phyloP scores from a whole-genome alignment of 2,329 filamentous ascomycete genomes.

The Sphaerulina populicola region DNA sequence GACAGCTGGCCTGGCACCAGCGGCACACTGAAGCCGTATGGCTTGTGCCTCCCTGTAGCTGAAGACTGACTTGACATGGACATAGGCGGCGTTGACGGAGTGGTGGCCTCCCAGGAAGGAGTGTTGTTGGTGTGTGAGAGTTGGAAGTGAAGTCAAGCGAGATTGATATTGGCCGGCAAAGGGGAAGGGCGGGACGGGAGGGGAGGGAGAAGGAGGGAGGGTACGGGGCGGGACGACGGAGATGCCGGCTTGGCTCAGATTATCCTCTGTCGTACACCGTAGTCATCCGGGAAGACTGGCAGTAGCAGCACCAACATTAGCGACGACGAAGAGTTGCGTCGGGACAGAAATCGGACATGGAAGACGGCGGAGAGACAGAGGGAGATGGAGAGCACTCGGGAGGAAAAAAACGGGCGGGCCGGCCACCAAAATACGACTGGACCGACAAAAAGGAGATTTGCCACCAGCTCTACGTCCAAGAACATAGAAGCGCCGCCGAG shows the following conservation, averaged over 20 bases:
- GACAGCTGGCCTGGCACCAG: conserved; percentile 43
- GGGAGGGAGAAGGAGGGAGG: too few species aligned
- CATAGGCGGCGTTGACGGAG: conserved; percentile 37
- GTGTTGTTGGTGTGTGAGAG: conserved; percentile 25
- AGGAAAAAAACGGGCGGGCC: conserved; percentile 1
- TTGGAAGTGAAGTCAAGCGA: too few species aligned
- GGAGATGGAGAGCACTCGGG: not conserved
- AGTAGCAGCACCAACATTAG: too few species aligned
- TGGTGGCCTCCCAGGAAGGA: conserved; percentile 31
- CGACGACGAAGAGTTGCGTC: not conserved
- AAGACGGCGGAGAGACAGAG: not conserved
- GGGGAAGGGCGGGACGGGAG: too few species aligned
- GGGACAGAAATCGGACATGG: conserved; percentile 3
- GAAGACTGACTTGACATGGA: conserved; percentile 39
- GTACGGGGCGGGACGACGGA: too few species aligned
- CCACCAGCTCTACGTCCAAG: conserved; percentile 66
- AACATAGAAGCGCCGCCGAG: conserved; percentile 63
- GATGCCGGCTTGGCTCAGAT: too few species aligned
- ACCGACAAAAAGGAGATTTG: conserved; percentile 57
- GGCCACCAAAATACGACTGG: conserved; percentile 49
- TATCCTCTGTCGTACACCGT: too few species aligned
- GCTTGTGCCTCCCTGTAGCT: conserved; percentile 35
- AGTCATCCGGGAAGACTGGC: too few species aligned
- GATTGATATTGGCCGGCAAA: too few species aligned
- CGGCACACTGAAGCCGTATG: conserved; percentile 36